Base-by-base conservation (phyloP, 129 eudicot genomes). In the Tagetes erecta region DNA sequence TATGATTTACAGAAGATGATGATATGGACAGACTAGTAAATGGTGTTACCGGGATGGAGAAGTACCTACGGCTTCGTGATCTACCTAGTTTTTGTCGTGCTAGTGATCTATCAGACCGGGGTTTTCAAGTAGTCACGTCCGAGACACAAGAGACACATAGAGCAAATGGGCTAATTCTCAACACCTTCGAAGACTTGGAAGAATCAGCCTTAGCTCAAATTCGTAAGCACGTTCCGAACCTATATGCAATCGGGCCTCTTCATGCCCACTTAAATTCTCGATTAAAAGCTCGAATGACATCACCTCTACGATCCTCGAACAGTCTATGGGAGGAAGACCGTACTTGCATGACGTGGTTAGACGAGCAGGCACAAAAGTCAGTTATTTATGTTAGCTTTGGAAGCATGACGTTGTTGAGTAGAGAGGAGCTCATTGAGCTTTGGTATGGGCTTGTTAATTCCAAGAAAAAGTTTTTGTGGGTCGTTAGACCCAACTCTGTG, bases 331-430 rank as follows among this genome's bases (percentile, higher is more conserved):
- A 78, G 51, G 88, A 83, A 47, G 96, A 86, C 6, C 62, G 60
- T 35, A 84, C 79, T 45, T 89, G 90, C 72, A 66, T 89, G 31
- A 42, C 36, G 4, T 89, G 92, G 96, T 76, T 87, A 9, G 81
- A 85, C 11, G 50, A 73, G 9, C 86, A 86, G 52, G 80, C 80
- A 5, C 67, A 52, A 2, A 83, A 80, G 64, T 89, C 92, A 0
- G 92, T 86, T 1, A 52, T 86, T 6, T 89, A 89, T 42, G 88
- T 87, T n/a, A 89, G 90, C 71, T 89, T 89, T 6, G 92, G 90
- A 12, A 87, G 96, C 47, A 39, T 85, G 74, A 63, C 87, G 3
- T 53, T 77, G 35, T 41, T 87, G 37, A 78, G 79, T 20, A 76
- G 70, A 31, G 84, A 84, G 0, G 80, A 87, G 42, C 67, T 89